Percentiles rank a stretch among this genome's conserved stretches.
phyloP scores from a whole-genome alignment of 352 stramenopile species.

The Elongisporangium undulatum region DNA sequence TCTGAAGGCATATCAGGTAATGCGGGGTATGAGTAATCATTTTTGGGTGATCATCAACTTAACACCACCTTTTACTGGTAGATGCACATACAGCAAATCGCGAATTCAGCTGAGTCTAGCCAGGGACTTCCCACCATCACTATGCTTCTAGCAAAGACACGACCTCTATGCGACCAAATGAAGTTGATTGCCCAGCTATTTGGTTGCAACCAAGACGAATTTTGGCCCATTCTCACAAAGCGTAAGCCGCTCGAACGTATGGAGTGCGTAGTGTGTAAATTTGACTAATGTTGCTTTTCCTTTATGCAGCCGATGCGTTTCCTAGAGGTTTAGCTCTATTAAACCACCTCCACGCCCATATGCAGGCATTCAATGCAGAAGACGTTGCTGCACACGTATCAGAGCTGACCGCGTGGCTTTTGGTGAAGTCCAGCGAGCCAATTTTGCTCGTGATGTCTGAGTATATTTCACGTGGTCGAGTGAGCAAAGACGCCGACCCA shows the following conservation, averaged over 20 bases:
- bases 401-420: slow-evolving; percentile 43
- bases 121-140: slow-evolving; percentile 15
- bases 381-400: slow-evolving; percentile 27
- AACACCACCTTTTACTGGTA: slow-evolving; percentile 10
- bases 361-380: slow-evolving; percentile 25
- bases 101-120: background rate
- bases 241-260: slow-evolving; percentile 10
- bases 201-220: slow-evolving; percentile 20
- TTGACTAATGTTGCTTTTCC: slow-evolving; percentile 9
- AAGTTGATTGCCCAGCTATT: slow-evolving; percentile 23
- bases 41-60: background rate
- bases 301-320: slow-evolving; percentile 26
- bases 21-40: background rate
- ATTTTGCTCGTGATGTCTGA: slow-evolving; percentile 48
- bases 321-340: slow-evolving; percentile 47
- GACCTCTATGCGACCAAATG: slow-evolving; percentile 25
- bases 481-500: slow-evolving; percentile 40
- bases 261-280: background rate
- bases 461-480: slow-evolving; percentile 38
- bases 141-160: slow-evolving; percentile 27
- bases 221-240: slow-evolving; percentile 40
- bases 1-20: slow-evolving; percentile 49
- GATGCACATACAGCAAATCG: slow-evolving; percentile 12
- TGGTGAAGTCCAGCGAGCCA: slow-evolving; percentile 44
- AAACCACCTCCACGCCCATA: slow-evolving; percentile 34